Evolutionary conservation across 1,139 yeast genomes (phyloP).

Genomic region (Hemisphaericaspora subhashii): DNA sequence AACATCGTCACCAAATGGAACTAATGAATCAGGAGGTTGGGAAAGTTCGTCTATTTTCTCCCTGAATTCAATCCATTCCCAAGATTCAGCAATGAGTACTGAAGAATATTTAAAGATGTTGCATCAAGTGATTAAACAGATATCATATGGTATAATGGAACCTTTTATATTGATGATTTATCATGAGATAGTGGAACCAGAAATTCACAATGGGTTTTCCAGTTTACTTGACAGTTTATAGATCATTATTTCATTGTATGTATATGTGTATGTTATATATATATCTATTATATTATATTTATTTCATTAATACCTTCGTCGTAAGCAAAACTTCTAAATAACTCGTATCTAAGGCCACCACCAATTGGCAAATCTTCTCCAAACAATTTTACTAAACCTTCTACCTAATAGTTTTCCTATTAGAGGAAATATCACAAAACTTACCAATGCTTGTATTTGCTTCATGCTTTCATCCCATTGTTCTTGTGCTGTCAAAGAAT

Average conservation of each 20-base stretch:
- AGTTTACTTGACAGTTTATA: conserved; percentile 29
- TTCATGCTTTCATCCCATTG: conserved; percentile 80
- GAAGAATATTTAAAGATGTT: conserved; percentile 38
- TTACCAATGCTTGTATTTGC: conserved; percentile 58
- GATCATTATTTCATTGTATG: conserved; percentile 1
- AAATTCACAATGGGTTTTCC: conserved; percentile 31
- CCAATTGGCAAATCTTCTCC: conserved; percentile 37
- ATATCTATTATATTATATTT: conserved; percentile 1
- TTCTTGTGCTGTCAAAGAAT: conserved; percentile 51
- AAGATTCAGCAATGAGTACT: conserved; percentile 24
- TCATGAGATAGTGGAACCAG: conserved; percentile 31
- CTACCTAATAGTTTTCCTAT: conserved; percentile 74
- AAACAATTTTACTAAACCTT: conserved; percentile 47
- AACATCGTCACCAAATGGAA: not conserved
- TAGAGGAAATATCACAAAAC: conserved; percentile 63
- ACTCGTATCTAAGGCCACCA: conserved; percentile 20
- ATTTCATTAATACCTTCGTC: too few relatives aligned
- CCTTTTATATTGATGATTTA: conserved; percentile 38
- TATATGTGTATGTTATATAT: not conserved
- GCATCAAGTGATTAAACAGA: conserved; percentile 29
- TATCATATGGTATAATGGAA: conserved; percentile 37
- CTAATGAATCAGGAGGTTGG: conserved; percentile 10
- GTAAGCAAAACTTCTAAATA: too few relatives aligned
- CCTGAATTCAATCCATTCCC: conserved; percentile 25
- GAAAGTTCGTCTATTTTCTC: conserved; percentile 40